Evolutionary conservation across 345 rosid species (phyloP), one percentile per base, ranked within the genome.

Genomic region (Citrus inodora): DNA sequence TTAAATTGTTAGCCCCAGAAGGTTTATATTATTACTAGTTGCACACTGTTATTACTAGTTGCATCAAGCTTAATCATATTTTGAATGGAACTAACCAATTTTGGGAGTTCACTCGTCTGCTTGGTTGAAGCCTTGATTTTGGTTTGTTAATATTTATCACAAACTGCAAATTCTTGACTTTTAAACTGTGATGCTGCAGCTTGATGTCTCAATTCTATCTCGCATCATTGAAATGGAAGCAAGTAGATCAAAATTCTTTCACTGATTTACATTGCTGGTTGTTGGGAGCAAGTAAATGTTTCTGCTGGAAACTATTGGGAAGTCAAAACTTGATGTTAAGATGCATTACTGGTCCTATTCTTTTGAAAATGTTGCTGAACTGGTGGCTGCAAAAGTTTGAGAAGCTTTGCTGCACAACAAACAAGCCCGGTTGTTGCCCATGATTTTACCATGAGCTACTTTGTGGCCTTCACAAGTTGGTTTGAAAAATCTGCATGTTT

Each of bases 101-200:
- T 74, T 74, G 27, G 37, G 24, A 38, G 77, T 14, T 61, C 16
- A 5, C 22, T 30, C 6, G 0, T 62, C 53, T 53, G 28, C 71
- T 76, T 66, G 32, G 21, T n/a, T 46, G 59, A 13, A 64, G 35
- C 48, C 35, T 53, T 35, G n/a, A 22, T 40, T 40, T 21, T 11
- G 60, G 32, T 13, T 63, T 46, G 28, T 30, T 71, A 11, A 60
- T 73, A 22, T 13, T 48, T 30, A 35, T 37, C 24, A n/a, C 67
- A 27, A 42, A 27, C 28, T 74, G 65, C 53, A 24, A 76, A 68
- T 55, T 46, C 65, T 68, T 76, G 38, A 30, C 33, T 30, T 61
- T 19, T 25, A 14, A 61, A 42, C n/a, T 32, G 56, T 46, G 24
- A 78, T 42, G 75, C 48, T 70, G 71, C 59, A 62, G 80, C 33